A percentile compares a stretch with the other conserved stretches of the same genome.
phyloP scores from a whole-genome alignment of 768 basidiomycete genomes.

The Dentipellis sp. region DNA sequence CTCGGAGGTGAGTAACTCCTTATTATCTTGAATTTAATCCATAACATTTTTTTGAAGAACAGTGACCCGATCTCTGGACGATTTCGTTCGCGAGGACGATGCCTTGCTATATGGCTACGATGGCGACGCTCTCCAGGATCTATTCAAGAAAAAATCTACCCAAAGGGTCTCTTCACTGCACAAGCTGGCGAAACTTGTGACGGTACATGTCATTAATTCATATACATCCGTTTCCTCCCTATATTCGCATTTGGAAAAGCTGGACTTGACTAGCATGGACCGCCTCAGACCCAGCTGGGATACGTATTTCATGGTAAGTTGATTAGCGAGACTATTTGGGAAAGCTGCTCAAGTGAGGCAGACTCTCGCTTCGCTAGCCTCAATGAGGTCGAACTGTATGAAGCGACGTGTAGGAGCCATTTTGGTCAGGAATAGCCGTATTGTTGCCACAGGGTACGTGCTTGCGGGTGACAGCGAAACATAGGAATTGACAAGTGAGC shows the following conservation, averaged over 20 bases:
- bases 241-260: constrained; percentile 49
- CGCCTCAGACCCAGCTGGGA: constrained; percentile 90
- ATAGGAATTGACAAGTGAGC: neutral
- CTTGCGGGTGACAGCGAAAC: constrained; percentile 1
- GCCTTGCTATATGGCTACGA: constrained; percentile 44
- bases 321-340: neutral
- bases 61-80: constrained; percentile 40
- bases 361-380: constrained; percentile 87
- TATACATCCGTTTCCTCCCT: constrained; percentile 47
- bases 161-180: constrained; percentile 11
- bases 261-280: constrained; percentile 64
- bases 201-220: constrained; percentile 56
- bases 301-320: constrained; percentile 87
- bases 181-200: constrained; percentile 37
- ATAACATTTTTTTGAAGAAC: constrained; percentile 4
- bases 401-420: constrained; percentile 94
- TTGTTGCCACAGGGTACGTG: constrained; percentile 68
- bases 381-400: constrained; percentile 91
- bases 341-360: constrained; percentile 20
- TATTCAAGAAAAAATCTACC: neutral
- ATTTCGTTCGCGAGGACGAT: constrained; percentile 73
- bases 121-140: neutral
- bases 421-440: constrained; percentile 74
- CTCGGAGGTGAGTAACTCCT: constrained; percentile 29
- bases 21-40: constrained; percentile 1